phyloP scores from a whole-genome alignment of 164 flowering plant genomes.

The Tetrastigma voinierianum region DNA sequence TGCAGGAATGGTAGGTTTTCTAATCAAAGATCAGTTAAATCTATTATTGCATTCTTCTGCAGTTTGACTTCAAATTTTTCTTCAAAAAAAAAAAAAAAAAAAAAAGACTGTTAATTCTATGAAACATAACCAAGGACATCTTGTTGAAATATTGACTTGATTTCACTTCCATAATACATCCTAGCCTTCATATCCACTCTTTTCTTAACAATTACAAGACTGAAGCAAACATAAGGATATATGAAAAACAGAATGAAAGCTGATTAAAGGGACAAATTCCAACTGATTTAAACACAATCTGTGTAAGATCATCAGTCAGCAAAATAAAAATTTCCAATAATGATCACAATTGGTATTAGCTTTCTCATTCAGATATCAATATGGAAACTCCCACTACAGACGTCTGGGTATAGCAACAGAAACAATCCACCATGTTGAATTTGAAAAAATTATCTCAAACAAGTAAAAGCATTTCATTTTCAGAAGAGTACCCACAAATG shows the following conservation, averaged over 20 bases:
- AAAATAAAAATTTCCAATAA: neutral
- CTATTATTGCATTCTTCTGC: neutral
- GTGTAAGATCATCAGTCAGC: neutral
- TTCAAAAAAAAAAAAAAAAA: neutral
- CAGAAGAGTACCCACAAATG: neutral
- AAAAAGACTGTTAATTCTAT: neutral
- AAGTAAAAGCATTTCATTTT: neutral
- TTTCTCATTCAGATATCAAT: no score
- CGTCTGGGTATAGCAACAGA: neutral
- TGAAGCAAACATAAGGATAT: neutral
- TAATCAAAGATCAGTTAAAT: neutral
- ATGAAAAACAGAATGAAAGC: neutral
- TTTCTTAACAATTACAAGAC: no score
- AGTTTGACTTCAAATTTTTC: neutral
- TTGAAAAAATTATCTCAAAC: neutral
- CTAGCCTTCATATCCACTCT: no score
- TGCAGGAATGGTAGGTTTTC: neutral
- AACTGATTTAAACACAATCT: neutral
- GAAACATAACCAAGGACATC: no score
- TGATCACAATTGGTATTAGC: neutral
- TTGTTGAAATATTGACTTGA: no score
- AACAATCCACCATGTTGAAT: neutral
- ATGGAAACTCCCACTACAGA: no score
- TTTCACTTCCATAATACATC: no score
- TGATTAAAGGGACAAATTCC: neutral